Base-by-base conservation (phyloP, 2,329 filamentous ascomycete species). In the Fusarium continuum region DNA sequence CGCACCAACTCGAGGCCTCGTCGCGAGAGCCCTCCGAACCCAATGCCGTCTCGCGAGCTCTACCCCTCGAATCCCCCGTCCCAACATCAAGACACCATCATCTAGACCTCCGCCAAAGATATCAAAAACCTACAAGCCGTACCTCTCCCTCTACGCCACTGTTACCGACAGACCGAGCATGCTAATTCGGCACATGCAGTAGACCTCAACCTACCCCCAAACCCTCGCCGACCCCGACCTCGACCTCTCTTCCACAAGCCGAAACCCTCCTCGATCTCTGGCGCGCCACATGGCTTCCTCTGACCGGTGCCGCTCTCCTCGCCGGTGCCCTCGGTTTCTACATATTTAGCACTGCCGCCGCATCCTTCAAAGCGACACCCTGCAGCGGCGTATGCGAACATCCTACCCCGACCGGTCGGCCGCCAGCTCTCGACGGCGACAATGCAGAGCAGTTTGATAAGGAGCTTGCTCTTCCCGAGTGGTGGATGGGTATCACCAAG, bases 401-500 rank as follows among this genome's bases (percentile, higher is more conserved):
- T 52, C 61, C 71, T 36, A 61, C 70, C 11, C 80, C 82, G 5
- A 84, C 82, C 17, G 83, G 82, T 26, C 80, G 81, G 10, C 81
- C 83, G 4, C 75, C 78, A 20, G 78, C 79, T 49, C 75, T 84
- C 63, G 78, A 76, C 16, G 73, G 76, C 43, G 76, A 80, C 45
- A 77, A 79, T 13, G 86, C 86, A 16, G 75, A 77, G 23, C 80
- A 81, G 34, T 89, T 89, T 70, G 87, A 89, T 74, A 76, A 78
- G 52, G 81, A 82, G 57, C 83, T 89, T 31, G 80, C 88, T 70
- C 75, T 80, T 66, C 82, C 83, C 5, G 87, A 89, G 73, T 79
- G 77, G 73, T 77, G 83, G 65, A 83, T 83, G 77, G 85, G 87
- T 41, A 80, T 88, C 64, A 80, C 77, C 6, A 74, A 73, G 16